Conservation (phyloP, 495 filamentous ascomycete genomes). For the Neurospora terricola region DNA sequence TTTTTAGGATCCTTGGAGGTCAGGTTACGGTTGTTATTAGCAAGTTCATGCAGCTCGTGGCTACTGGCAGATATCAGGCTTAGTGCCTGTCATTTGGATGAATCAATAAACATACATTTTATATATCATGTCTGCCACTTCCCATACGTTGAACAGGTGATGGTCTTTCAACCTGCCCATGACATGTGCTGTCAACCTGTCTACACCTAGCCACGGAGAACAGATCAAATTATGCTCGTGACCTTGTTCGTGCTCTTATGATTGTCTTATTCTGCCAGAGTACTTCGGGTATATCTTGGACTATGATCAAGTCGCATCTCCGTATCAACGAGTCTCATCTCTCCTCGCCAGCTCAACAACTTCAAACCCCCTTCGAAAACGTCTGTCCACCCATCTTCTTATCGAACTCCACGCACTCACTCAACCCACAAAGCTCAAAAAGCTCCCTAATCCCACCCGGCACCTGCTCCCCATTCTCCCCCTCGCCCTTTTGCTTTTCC, state of each 20-base stretch:
- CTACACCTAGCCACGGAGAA: neutral
- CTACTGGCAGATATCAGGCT: neutral
- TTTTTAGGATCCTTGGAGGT: neutral
- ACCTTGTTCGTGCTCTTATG: neutral
- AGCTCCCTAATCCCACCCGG: conserved; percentile 55
- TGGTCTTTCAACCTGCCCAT: neutral
- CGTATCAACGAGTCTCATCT: neutral
- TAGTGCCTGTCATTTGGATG: neutral
- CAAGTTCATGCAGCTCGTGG: neutral
- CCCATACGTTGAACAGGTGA: neutral
- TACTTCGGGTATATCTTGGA: neutral
- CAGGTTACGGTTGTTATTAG: neutral
- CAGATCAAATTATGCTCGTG: too few relatives aligned
- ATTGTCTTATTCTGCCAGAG: neutral
- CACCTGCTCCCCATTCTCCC: conserved; percentile 14
- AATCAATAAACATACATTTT: neutral
- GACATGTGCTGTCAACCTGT: neutral
- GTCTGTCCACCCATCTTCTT: conserved; percentile 19
- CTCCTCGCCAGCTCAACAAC: conserved; percentile 3
- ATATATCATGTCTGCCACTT: neutral
- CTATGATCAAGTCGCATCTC: neutral
- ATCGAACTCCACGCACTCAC: conserved; percentile 29
- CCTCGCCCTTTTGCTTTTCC: conserved; percentile 18
- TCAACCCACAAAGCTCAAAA: conserved; percentile 45
- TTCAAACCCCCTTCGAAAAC: conserved; percentile 13